Percentiles rank a stretch among this genome's conserved stretches.
phyloP scores from a whole-genome alignment of 75 land plant species.

The Isoetes taiwanensis region DNA sequence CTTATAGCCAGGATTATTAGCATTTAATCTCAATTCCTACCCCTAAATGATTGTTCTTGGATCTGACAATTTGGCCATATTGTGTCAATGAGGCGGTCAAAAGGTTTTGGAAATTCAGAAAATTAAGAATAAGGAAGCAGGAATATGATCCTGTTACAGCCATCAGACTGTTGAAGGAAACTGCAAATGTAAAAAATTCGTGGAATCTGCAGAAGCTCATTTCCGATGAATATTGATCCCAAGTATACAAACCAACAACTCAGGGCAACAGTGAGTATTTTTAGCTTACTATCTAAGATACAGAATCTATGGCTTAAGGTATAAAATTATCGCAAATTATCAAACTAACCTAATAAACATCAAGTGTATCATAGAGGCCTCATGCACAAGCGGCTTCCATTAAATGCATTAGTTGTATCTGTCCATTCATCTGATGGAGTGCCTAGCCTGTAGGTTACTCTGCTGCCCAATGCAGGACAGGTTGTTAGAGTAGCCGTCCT shows the following conservation, averaged over 20 bases:
- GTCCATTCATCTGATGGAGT: no score
- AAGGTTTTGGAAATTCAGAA: constrained; percentile 90
- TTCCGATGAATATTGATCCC: constrained; percentile 91
- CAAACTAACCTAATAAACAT: background rate
- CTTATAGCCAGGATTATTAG: no score
- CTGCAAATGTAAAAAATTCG: constrained; percentile 54
- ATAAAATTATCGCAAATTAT: background rate
- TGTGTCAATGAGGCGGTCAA: constrained; percentile 51
- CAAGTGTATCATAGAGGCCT: no score
- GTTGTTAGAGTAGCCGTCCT: constrained; percentile 81
- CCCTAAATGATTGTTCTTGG: background rate
- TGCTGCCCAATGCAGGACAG: constrained; percentile 95
- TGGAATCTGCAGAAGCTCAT: constrained; percentile 87
- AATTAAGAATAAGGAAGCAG: constrained; percentile 61
- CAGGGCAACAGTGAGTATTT: constrained; percentile 85
- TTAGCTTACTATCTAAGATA: no score
- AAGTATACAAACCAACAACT: constrained; percentile 95
- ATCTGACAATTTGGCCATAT: background rate
- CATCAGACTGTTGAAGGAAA: constrained; percentile 55
- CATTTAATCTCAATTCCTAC: background rate
- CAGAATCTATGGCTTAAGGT: background rate
- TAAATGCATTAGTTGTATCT: no score
- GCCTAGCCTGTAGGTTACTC: constrained; percentile 51
- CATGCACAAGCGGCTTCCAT: background rate
- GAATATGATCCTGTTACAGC: constrained; percentile 75